These are phyloP conservation scores for Sutorius eximius DNA, from an alignment of 1,284 basidiomycete genomes.

Conservation along the genomic window DNA sequence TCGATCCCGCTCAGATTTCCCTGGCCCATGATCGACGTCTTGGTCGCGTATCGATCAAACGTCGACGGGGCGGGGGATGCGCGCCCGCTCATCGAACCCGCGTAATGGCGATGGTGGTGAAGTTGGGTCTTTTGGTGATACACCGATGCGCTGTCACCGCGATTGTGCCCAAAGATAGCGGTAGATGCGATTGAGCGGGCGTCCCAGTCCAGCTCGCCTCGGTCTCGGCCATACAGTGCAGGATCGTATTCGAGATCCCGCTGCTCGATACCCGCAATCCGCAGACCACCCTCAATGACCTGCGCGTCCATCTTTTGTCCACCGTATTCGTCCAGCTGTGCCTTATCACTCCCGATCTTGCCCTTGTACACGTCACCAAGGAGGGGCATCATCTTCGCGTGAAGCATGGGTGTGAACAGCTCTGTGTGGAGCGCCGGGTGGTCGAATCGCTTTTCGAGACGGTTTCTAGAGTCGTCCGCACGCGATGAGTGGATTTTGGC, in stretches of 20 bases:
- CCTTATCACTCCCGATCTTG: constrained; percentile 60
- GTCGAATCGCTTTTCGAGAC: constrained; percentile 81
- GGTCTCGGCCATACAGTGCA: constrained; percentile 67
- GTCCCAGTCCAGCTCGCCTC: constrained; percentile 82
- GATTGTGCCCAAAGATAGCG: constrained; percentile 47
- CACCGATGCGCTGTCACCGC: constrained; percentile 37
- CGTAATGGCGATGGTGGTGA: constrained; percentile 34
- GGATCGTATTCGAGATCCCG: constrained; percentile 77
- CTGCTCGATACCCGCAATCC: constrained; percentile 76
- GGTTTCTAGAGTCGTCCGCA: constrained; percentile 65
- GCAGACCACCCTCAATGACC: constrained; percentile 71
- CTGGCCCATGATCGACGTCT: constrained; percentile 36
- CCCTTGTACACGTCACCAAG: constrained; percentile 74
- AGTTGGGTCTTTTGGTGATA: constrained; percentile 41
- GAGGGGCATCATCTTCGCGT: constrained; percentile 80
- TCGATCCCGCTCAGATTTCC: constrained; percentile 49
- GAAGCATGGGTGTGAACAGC: constrained; percentile 85
- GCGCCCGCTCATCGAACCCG: constrained; percentile 37
- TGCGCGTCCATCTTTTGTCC: constrained; percentile 72
- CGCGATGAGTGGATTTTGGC: constrained; percentile 72
- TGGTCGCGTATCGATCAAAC: constrained; percentile 58
- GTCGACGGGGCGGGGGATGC: constrained; percentile 45
- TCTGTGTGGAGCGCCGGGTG: constrained; percentile 81
- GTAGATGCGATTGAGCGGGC: constrained; percentile 66
- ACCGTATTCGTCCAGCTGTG: constrained; percentile 71